Evolutionary conservation across 345 rosid genomes (phyloP), one percentile per base, ranked within the genome.

Genomic region (Linum usitatissimum): DNA sequence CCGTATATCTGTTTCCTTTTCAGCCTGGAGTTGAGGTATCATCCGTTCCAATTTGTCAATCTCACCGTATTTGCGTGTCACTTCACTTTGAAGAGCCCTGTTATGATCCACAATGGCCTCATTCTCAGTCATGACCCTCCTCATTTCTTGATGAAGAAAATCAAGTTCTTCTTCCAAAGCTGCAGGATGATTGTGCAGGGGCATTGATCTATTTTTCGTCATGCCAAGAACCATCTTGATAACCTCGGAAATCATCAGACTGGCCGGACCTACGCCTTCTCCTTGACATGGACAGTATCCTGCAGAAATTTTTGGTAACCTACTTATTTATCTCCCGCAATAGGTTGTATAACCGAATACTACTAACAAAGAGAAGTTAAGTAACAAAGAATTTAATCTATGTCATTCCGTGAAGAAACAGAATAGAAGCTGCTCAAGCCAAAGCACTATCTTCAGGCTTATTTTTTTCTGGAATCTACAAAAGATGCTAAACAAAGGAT

Each of bases 101-200:
- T 65, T 68, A 36, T 71, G 73, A 64, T 67, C 70, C 36, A 68
- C 39, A 57, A 71, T 38, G 30, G 53, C 31, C 51, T 67, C 58
- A 53, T 75, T 75, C 23, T 68, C 73, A 61, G 73, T 48, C 15
- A 71, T 20, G 28, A 68, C 57, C 58, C 30, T 38, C 42, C 55
- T 75, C 65, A 71, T 68, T 57, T 75, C 76, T 21, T 59, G 54
- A 40, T 30, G 55, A 8, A 64, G 64, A 3, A 71, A 45, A 42
- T 68, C 75, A 59, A 71, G 59, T 15, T 67, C 76, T 36, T 75
- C 70, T 57, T 68, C 73, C 59, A 65, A 59, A 21, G 36, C 54
- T 17, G 70, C 73, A 19, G 66, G 64, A 49, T 58, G 68, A 59
- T 59, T 9, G 30, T 64, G 71, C 40, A 57, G 56, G 48, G 60